Base-by-base conservation (phyloP, 495 filamentous ascomycete genomes). In the Penicillium crystallinum region DNA sequence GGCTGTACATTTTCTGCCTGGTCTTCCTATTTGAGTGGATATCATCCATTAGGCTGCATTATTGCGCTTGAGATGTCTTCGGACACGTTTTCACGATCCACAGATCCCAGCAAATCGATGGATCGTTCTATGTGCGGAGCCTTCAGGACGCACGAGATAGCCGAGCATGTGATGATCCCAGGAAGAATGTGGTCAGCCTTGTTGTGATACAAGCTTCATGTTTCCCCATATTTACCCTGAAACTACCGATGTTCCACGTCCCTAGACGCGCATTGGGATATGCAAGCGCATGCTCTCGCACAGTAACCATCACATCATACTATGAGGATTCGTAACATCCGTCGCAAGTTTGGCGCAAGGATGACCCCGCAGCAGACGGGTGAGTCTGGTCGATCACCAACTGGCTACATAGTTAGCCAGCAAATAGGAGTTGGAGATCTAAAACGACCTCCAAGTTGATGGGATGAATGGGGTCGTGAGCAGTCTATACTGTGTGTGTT, bases 91-190 rank as follows among this genome's bases (percentile, higher is more conserved):
- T 29, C 3, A 33, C 36, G 21, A 27, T 17, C 36, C 36, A 47
- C 23, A 29, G n/a, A 39, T 21, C n/a, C 5, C 46, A 38, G 46
- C 2, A 40, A 40, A 46, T 35, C 23, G 6, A 52, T 47, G 57
- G 61, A 56, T 61, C 54, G 35, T 49, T 59, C 35, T 51, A 37
- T 48, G 45, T 55, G 57, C 56, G 54, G 54, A 56, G 58, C 62
- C 53, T 53, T 59, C 27, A 41, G 40, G 44, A 29, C 38, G 31
- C 44, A 51, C 37, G 35, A 55, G 52, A 54, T 54, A 57, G 48
- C 59, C 59, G 59, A 62, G 62, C 62, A 65, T 62, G 62, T 65
- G 62, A 65, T 62, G 53, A 49, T 44, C 48, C 31, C 7, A 31
- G 34, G 4, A n/a, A 19, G 23, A 49, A 39, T 49, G 45, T 59